A percentile compares a stretch with the other conserved stretches of the same genome.
Conservation (phyloP, 2,329 filamentous ascomycete genomes). For the Iodosphaeria phyllophila region DNA sequence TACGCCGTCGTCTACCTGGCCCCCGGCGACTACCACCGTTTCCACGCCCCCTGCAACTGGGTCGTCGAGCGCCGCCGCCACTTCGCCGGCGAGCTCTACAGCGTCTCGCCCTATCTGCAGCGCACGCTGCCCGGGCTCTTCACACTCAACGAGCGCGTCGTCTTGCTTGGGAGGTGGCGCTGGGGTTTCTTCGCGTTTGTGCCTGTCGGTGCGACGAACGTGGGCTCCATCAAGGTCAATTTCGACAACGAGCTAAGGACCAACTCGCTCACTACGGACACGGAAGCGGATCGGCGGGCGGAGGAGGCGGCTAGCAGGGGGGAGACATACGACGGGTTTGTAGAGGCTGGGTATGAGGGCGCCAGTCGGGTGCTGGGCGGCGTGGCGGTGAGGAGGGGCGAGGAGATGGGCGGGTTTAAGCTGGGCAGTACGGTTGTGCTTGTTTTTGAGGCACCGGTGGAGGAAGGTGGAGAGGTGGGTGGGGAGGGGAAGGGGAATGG, state of each 20-base stretch:
- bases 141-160: constrained; percentile 89
- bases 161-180: constrained; percentile 82
- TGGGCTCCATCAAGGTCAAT: constrained; percentile 91
- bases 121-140: constrained; percentile 85
- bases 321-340: constrained; percentile 75
- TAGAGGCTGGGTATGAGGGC: constrained; percentile 71
- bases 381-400: constrained; percentile 66
- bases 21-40: constrained; percentile 94
- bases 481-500: constrained; percentile 39
- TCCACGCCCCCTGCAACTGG: constrained; percentile 91
- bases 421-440: constrained; percentile 87
- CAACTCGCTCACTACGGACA: constrained; percentile 84
- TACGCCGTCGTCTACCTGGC: constrained; percentile 93
- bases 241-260: constrained; percentile 90
- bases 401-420: constrained; percentile 98
- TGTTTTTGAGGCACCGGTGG: constrained; percentile 82
- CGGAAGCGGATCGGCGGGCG: constrained; percentile 70
- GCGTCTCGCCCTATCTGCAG: constrained; percentile 86
- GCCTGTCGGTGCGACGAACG: constrained; percentile 91
- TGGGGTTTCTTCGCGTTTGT: constrained; percentile 96
- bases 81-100: constrained; percentile 91
- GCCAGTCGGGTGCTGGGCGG: constrained; percentile 66
- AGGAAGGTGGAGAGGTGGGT: constrained; percentile 36
- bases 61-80: constrained; percentile 89
- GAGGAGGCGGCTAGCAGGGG: constrained; percentile 58